Conservation (phyloP, 176 grass and related monocot species). For the Canna indica region DNA sequence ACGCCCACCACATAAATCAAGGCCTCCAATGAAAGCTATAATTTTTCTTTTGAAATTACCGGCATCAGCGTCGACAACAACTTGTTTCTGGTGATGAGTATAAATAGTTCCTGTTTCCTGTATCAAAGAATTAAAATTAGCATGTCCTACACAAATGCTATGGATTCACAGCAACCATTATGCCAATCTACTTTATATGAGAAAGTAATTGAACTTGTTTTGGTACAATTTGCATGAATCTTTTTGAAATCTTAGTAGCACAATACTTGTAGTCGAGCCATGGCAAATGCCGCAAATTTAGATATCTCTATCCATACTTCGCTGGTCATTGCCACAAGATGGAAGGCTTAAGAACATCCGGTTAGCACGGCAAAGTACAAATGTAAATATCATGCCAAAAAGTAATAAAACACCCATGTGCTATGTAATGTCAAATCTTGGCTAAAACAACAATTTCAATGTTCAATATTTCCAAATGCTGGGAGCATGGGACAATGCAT, state of each 20-base stretch:
- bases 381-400: neutral
- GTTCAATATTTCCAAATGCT: neutral
- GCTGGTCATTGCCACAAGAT: neutral
- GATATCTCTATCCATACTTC: neutral
- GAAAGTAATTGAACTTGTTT: neutral
- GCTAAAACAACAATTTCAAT: neutral
- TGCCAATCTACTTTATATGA: neutral
- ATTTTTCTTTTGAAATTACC: conserved; percentile 76
- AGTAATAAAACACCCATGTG: neutral
- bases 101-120: conserved; percentile 96
- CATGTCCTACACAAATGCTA: neutral
- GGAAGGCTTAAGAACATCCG: neutral
- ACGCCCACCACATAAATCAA: conserved; percentile 88
- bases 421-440: neutral
- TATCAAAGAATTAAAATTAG: conserved; percentile 10
- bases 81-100: conserved; percentile 99
- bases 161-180: neutral
- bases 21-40: conserved; percentile 87
- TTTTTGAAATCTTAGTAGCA: neutral
- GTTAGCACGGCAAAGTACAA: neutral
- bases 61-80: conserved; percentile 90
- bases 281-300: neutral
- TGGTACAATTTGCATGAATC: neutral
- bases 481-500: neutral
- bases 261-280: neutral